phyloP scores from a whole-genome alignment of 208 protist species.

The Tritrichomonas musculus region DNA sequence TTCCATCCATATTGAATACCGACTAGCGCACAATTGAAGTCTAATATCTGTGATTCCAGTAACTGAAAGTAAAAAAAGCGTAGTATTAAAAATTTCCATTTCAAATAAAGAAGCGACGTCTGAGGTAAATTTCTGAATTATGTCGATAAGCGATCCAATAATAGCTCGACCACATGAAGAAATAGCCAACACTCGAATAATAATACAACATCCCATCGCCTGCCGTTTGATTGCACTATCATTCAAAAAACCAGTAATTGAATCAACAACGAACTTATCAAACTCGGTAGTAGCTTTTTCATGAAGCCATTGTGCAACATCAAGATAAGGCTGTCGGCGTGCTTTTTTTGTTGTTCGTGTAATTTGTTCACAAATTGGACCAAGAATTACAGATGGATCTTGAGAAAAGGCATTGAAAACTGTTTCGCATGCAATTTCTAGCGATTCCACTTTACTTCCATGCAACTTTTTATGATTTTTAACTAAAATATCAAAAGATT shows the following conservation, averaged over 20 bases:
- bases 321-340: background rate
- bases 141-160: background rate
- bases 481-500: slow-evolving; percentile 3
- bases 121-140: background rate
- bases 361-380: slow-evolving; percentile 32
- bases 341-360: background rate
- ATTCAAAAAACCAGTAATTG: background rate
- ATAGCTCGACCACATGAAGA: background rate
- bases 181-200: background rate
- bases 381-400: background rate
- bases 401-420: background rate
- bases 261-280: background rate
- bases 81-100: slow-evolving; percentile 23
- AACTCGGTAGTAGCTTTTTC: background rate
- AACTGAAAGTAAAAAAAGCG: background rate
- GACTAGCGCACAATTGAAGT: background rate
- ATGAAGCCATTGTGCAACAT: background rate
- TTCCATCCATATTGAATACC: background rate
- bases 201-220: background rate
- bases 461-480: background rate
- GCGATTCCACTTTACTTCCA: background rate
- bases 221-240: background rate
- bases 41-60: background rate
- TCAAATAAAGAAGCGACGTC: background rate
- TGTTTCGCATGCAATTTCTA: background rate